Base-by-base conservation (phyloP, 2,329 filamentous ascomycete species). In the Aureobasidium sp. region DNA sequence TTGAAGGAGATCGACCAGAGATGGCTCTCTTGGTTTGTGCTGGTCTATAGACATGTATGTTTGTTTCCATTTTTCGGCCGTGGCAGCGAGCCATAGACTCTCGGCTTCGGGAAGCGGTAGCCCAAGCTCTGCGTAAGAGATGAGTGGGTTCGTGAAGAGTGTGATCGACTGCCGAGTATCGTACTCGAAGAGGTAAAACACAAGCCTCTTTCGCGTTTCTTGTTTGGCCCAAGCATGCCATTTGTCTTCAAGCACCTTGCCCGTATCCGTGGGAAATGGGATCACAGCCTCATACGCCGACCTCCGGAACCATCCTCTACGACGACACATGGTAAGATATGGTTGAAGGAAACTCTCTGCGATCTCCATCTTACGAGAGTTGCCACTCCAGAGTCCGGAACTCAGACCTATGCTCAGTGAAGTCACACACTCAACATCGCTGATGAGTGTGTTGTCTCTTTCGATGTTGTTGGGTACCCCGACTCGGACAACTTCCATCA, bases 121-220 rank as follows among this genome's bases (percentile, higher is more conserved):
- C 3, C 79, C 79, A 44, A 88, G 69, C 60, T 88, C 85, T 0
- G 82, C 76, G 60, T 86, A 88, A 0, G 84, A 85, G 58, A 88
- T 79, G 17, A 81, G 70, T 0, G 83, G 81, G 55, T 79, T 83
- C 19, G 78, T 80, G 51, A 85, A 71, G 3, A 85, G 74, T 1
- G 81, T 79, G 70, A 88, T 84, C 2, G 85, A 86, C 3, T 79
- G 75, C 56, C 86, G 81, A 0, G 81, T 74, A 60, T 88, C 85
- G 54, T 83, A 76, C 4, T 84, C 67, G 58, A 85, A 85, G 12
- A 79, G 70, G 61, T 84, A 81, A 55, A 85, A 82, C 3, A 80
- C 79, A 2, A 89, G 50, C 2, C 83, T 76, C 63, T 86, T 85
- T 70, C 80, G 85, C 3, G 79, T 81, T 62, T 88, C 84, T 55